Evolutionary conservation across 2,329 filamentous ascomycete species (phyloP).

Genomic region (Xylaria sp.): DNA sequence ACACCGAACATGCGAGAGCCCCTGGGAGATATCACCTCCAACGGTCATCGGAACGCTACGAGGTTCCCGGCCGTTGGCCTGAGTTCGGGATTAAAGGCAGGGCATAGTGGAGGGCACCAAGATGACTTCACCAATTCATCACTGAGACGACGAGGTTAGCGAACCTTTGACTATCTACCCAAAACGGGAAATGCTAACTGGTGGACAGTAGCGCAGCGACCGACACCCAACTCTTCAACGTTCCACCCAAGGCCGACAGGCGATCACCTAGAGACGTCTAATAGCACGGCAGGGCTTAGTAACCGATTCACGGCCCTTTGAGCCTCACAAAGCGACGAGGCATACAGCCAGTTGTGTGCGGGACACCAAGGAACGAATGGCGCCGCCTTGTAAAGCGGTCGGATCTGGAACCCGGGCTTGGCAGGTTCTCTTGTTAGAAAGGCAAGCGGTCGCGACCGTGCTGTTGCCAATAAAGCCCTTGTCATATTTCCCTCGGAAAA

Average conservation of each 20-base stretch:
- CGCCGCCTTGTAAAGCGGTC: not conserved
- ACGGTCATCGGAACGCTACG: slow-evolving; percentile 18
- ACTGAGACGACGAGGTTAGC: slow-evolving; percentile 31
- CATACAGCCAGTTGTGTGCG: not conserved
- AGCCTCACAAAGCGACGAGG: not conserved
- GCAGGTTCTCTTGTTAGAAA: not conserved
- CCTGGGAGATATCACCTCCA: slow-evolving; percentile 18
- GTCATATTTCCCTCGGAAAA: not conserved
- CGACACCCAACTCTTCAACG: slow-evolving; percentile 17
- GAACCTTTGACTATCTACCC: not conserved
- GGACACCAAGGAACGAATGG: not conserved
- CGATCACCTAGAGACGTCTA: slow-evolving; percentile 21
- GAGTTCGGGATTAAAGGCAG: slow-evolving; percentile 36
- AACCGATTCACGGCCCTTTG: slow-evolving; percentile 17
- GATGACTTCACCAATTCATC: slow-evolving; percentile 18
- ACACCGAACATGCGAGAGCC: slow-evolving; percentile 22
- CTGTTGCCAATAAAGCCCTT: not conserved
- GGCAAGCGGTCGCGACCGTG: not conserved
- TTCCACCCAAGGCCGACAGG: slow-evolving; percentile 22
- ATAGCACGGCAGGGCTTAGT: slow-evolving; percentile 17
- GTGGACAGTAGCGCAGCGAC: slow-evolving; percentile 26
- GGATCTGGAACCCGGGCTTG: not conserved
- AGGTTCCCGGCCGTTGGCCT: slow-evolving; percentile 31
- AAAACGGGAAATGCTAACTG: slow-evolving; percentile 10
- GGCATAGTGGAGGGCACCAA: slow-evolving; percentile 24